These are phyloP conservation scores for Yamadazyma mexicana DNA, from an alignment of 1,139 yeast species.

Conservation along the genomic window DNA sequence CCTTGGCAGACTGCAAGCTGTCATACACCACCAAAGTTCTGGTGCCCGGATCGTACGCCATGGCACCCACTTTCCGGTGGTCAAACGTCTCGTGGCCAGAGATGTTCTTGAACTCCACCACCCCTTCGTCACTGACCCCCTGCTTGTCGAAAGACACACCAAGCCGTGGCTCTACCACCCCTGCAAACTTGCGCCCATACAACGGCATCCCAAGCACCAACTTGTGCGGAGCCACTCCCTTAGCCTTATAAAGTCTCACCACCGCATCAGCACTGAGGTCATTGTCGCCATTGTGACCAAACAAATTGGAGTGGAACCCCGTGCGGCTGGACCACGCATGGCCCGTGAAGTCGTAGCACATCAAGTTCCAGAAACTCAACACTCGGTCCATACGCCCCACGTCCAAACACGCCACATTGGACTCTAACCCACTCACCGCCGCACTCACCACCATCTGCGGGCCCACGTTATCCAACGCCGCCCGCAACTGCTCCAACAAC, in stretches of 20 bases:
- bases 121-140: constrained; percentile 39
- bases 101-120: constrained; percentile 53
- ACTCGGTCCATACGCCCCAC: constrained; percentile 55
- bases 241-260: constrained; percentile 39
- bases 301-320: constrained; percentile 73
- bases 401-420: constrained; percentile 42
- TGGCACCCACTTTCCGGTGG: constrained; percentile 55
- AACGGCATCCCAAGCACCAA: constrained; percentile 86
- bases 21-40: constrained; percentile 65
- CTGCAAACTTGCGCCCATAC: constrained; percentile 71
- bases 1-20: constrained; percentile 48
- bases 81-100: constrained; percentile 49
- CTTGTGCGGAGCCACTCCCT: constrained; percentile 50
- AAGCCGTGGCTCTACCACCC: constrained; percentile 33
- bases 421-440: constrained; percentile 74
- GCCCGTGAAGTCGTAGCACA: constrained; percentile 90
- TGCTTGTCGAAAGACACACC: constrained; percentile 41
- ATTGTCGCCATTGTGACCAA: constrained; percentile 41
- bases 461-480: constrained; percentile 30
- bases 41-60: constrained; percentile 42
- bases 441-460: constrained; percentile 49
- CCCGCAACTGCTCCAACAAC: constrained; percentile 45
- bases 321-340: constrained; percentile 62
- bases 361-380: constrained; percentile 75
- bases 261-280: constrained; percentile 50